phyloP scores from a whole-genome alignment of 2,329 filamentous ascomycete genomes.

The Exophiala dermatitidis region DNA sequence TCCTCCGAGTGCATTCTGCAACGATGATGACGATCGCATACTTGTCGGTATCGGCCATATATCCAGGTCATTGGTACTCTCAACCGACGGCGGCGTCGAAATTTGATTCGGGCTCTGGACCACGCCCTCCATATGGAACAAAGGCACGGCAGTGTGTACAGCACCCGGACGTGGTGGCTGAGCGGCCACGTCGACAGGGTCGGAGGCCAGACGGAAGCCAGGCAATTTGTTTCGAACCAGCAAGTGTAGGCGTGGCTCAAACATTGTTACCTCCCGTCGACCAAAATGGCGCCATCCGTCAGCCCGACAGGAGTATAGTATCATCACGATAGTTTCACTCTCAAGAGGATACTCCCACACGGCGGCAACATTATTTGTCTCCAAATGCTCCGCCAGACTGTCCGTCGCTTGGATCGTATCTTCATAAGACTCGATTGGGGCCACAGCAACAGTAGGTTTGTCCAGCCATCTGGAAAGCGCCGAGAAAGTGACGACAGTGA shows the following conservation, averaged over 20 bases:
- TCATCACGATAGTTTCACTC: constrained; percentile 11
- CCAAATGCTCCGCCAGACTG: constrained; percentile 14
- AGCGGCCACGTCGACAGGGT: neutral
- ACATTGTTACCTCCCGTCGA: neutral
- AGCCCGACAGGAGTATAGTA: constrained; percentile 20
- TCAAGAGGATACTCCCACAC: constrained; percentile 21
- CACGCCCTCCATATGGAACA: neutral
- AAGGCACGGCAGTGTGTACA: neutral
- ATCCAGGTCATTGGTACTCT: too few species aligned
- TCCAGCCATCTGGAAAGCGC: constrained; percentile 1
- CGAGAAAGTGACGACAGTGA: constrained; percentile 4
- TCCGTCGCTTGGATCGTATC: constrained; percentile 8
- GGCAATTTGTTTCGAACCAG: constrained; percentile 10
- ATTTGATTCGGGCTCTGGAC: neutral
- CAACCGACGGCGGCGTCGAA: too few species aligned
- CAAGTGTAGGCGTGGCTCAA: constrained; percentile 12
- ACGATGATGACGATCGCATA: too few species aligned
- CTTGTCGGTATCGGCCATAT: too few species aligned
- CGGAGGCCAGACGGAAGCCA: neutral
- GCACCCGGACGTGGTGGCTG: neutral
- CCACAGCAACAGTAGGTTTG: neutral
- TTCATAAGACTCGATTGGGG: constrained; percentile 15
- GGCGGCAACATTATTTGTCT: constrained; percentile 15
- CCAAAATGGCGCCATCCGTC: constrained; percentile 11
- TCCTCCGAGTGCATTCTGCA: too few species aligned